phyloP scores from a whole-genome alignment of 2,329 filamentous ascomycete species.

The Paecilomyces fulvus region DNA sequence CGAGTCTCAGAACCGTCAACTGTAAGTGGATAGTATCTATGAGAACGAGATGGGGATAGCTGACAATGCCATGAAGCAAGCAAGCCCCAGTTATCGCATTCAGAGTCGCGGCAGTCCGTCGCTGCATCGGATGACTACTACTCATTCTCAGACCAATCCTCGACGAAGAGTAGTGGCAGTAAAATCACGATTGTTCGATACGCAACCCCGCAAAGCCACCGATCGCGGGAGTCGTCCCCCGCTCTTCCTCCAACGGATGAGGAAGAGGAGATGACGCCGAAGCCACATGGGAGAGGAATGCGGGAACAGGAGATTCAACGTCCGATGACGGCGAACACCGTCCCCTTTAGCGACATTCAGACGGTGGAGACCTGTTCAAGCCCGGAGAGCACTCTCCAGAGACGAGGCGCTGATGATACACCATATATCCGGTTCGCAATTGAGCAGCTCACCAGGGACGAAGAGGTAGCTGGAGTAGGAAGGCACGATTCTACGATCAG shows the following conservation, averaged over 20 bases:
- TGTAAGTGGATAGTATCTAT: slow-evolving; percentile 22
- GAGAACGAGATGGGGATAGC: slow-evolving; percentile 10
- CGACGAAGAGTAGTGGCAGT: slow-evolving; percentile 14
- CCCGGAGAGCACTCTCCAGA: slow-evolving; percentile 40
- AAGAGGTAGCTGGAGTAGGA: slow-evolving; percentile 50
- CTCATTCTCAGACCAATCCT: slow-evolving; percentile 37
- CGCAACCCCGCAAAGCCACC: slow-evolving; percentile 36
- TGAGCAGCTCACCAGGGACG: slow-evolving; percentile 71
- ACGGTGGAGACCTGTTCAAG: slow-evolving; percentile 15
- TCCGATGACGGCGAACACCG: slow-evolving; percentile 5
- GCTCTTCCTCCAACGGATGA: slow-evolving; percentile 1
- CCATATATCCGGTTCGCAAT: slow-evolving; percentile 87
- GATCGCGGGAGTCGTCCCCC: slow-evolving; percentile 21
- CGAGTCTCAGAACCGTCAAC: slow-evolving; percentile 30
- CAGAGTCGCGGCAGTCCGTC: slow-evolving; percentile 38
- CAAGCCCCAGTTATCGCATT: slow-evolving; percentile 35
- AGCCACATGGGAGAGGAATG: slow-evolving; percentile 1
- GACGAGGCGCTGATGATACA: slow-evolving; percentile 73
- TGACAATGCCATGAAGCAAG: slow-evolving; percentile 23
- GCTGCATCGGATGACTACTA: slow-evolving; percentile 43
- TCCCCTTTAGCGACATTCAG: slow-evolving; percentile 14
- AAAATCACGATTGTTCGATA: slow-evolving; percentile 33
- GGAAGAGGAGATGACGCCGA: slow-evolving; percentile 10
- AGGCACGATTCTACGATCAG: slow-evolving; percentile 40
- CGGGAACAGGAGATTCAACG: background rate